Conservation (phyloP, 75 land plant species). For the Picea glauca region DNA sequence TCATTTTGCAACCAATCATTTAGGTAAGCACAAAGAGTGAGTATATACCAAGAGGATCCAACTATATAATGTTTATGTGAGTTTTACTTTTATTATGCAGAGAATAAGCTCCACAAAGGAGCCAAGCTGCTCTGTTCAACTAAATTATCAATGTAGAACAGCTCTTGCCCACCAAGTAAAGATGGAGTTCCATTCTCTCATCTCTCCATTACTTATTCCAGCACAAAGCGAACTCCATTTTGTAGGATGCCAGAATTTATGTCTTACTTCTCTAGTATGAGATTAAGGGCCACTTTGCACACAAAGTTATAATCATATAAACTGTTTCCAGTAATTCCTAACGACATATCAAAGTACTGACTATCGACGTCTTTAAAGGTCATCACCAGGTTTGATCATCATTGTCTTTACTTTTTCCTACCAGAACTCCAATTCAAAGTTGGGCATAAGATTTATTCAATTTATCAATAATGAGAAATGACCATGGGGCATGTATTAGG, state of each 20-base stretch:
- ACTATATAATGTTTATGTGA: too few species aligned
- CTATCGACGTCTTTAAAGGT: too few species aligned
- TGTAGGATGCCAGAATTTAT: neutral
- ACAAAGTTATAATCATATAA: neutral
- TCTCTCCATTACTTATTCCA: neutral
- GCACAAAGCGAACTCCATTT: neutral
- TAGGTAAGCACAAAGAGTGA: conserved; percentile 29
- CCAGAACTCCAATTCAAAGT: too few species aligned
- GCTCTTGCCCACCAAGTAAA: neutral
- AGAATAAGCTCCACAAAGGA: neutral
- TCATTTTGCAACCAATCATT: conserved; percentile 64
- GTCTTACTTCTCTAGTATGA: neutral
- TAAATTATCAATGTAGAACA: neutral
- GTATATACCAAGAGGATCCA: too few species aligned
- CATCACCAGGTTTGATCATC: too few species aligned
- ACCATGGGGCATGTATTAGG: too few species aligned
- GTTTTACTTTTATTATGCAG: too few species aligned
- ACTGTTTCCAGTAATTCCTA: neutral
- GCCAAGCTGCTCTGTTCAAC: neutral
- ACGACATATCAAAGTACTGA: too few species aligned
- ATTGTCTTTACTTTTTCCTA: too few species aligned
- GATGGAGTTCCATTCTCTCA: neutral
- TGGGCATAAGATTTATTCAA: too few species aligned
- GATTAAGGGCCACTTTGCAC: neutral
- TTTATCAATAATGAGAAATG: too few species aligned